phyloP scores from a whole-genome alignment of 805 yeast species.

The Candida morakotiae region DNA sequence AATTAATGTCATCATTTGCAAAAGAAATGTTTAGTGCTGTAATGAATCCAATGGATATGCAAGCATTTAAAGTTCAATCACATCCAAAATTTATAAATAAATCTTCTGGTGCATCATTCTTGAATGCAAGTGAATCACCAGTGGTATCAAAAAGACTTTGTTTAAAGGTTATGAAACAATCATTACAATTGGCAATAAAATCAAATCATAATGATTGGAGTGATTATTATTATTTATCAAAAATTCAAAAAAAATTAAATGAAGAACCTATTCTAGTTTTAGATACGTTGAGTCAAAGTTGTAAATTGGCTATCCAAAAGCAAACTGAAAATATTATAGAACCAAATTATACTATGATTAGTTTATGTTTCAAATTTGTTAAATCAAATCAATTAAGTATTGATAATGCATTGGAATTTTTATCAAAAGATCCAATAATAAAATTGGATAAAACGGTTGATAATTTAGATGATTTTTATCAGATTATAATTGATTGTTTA shows the following conservation, averaged over 20 bases:
- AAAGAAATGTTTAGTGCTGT: conserved; percentile 57
- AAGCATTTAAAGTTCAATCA: conserved; percentile 46
- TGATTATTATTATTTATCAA: conserved; percentile 53
- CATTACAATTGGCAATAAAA: conserved; percentile 46
- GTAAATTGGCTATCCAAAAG: conserved; percentile 35
- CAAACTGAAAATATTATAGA: conserved; percentile 62
- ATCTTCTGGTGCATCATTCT: conserved; percentile 18
- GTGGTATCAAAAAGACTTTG: conserved; percentile 21
- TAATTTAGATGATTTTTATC: conserved; percentile 24
- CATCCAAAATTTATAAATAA: conserved; percentile 31
- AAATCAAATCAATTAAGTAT: conserved; percentile 29
- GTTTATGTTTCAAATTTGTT: conserved; percentile 55
- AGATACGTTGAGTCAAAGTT: conserved; percentile 40
- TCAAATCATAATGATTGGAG: conserved; percentile 55
- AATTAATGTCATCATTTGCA: conserved; percentile 52
- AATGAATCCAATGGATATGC: conserved; percentile 60
- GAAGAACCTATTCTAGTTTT: conserved; percentile 30
- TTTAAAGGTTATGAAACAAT: conserved; percentile 36
- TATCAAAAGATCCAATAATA: conserved; percentile 36
- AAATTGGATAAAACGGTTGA: conserved; percentile 1
- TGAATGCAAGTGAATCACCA: conserved; percentile 17
- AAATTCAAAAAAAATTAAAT: conserved; percentile 50
- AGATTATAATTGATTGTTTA: conserved; percentile 42
- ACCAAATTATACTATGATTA: conserved; percentile 68
- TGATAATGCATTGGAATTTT: conserved; percentile 31